Percentiles rank a stretch among this genome's conserved stretches.
Conservation (phyloP, 1,284 basidiomycete genomes). For the Ustilago sp. region DNA sequence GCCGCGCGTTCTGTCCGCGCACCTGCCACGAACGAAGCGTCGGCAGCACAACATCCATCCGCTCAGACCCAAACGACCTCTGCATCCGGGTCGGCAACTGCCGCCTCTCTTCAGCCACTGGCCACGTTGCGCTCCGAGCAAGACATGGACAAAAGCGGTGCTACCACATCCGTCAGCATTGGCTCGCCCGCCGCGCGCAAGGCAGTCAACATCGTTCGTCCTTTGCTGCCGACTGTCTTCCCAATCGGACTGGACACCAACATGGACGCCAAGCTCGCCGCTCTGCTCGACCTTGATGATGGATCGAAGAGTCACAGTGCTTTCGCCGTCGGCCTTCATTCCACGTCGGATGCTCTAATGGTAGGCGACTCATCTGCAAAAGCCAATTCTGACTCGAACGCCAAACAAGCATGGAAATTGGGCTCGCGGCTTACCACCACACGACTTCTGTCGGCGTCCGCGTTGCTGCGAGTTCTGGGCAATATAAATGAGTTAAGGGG, state of each 20-base stretch:
- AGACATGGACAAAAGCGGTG: conserved; percentile 7
- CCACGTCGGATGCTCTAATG: conserved; percentile 34
- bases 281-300: conserved; percentile 32
- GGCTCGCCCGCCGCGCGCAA: conserved; percentile 47
- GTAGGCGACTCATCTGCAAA: conserved; percentile 5
- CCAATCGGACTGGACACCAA: conserved; percentile 41
- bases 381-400: background rate
- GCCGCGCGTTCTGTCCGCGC: conserved; percentile 45
- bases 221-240: conserved; percentile 54
- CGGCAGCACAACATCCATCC: background rate
- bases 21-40: conserved; percentile 3
- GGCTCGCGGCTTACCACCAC: conserved; percentile 38
- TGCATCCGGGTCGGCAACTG: conserved; percentile 3
- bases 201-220: conserved; percentile 52
- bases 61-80: background rate
- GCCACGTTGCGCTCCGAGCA: conserved; percentile 19
- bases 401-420: conserved; percentile 29
- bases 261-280: conserved; percentile 33
- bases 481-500: conserved; percentile 27
- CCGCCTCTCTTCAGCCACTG: conserved; percentile 11
- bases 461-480: conserved; percentile 35
- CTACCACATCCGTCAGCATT: conserved; percentile 12
- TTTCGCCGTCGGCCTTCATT: conserved; percentile 32
- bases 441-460: conserved; percentile 28
- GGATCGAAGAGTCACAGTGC: background rate